Evolutionary conservation across 768 basidiomycete species (phyloP), one percentile per base, ranked within the genome.

Genomic region (Paxillus involutus): DNA sequence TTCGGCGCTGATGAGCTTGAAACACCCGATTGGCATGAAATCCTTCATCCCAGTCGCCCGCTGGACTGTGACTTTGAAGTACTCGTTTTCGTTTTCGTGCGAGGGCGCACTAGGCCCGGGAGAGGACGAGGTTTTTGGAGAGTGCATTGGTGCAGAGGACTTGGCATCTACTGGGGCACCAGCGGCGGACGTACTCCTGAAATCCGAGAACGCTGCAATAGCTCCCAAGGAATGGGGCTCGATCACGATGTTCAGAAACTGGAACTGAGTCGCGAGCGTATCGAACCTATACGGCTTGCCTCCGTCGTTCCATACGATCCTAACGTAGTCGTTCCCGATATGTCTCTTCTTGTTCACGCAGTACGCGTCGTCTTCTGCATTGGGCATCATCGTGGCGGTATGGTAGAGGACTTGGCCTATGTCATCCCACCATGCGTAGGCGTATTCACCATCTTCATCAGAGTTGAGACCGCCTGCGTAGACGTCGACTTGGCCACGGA

Each of bases 391-490:
- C 2, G 97, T 98, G 9, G 96, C 91, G 3, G 94, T 89, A 71
- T 98, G 97, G 68, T 91, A 99, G 50, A 98, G 80, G 56, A 97
- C 84, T 67, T 98, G 95, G 4, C 89, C 86, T 47, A 98, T 94
- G 64, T 98, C 94, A 69, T 98, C 94, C 92, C 95, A 97, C 95
- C 96, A 99, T 0, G 95, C 94, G 66, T 98, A 98, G 0, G 96
- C 92, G 65, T 95, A 97, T 70, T 94, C 90, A 13, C 97, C 97
- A 64, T 99, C 94, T 63, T 89, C 84, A 56, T 94, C 91, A 8
- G 92, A 85, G 64, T 94, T 88, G 24, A 98, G 79, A 4, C 94
- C 92, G 8, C 95, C 97, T 3, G 90, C 89, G 68, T 95, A 97
- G 16, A 98, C 85, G 65, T 96, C 94, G 10, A 88, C 79, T 69